Evolutionary conservation across 2,329 filamentous ascomycete genomes (phyloP).

Genomic region (Monilinia laxa): DNA sequence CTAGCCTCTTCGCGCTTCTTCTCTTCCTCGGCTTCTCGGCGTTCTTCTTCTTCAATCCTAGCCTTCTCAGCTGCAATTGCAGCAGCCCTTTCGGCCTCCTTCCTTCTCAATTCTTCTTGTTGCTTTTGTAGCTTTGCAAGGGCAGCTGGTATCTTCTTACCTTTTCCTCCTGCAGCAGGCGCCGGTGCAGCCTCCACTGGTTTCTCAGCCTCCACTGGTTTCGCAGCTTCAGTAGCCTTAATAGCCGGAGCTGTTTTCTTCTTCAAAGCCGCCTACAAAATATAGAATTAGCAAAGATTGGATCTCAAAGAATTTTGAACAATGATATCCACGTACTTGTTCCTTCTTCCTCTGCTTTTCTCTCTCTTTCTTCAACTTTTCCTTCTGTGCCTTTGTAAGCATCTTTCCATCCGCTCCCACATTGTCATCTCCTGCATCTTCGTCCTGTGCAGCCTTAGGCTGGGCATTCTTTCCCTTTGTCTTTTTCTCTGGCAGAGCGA

Average conservation of each 20-base stretch:
- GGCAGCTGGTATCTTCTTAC: conserved; percentile 82
- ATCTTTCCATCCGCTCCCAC: conserved; percentile 63
- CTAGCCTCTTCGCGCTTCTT: conserved; percentile 71
- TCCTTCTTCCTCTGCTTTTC: conserved; percentile 99
- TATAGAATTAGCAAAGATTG: conserved; percentile 19
- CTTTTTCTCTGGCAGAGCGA: conserved; percentile 73
- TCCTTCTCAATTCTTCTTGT: conserved; percentile 71
- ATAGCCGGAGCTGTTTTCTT: conserved; percentile 66
- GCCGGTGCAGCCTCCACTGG: conserved; percentile 45
- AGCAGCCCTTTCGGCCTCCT: conserved; percentile 62
- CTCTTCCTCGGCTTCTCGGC: conserved; percentile 62
- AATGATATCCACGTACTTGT: conserved; percentile 59
- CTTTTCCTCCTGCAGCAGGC: conserved; percentile 62
- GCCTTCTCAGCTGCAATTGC: conserved; percentile 62
- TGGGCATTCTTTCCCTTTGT: conserved; percentile 62
- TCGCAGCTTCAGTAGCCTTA: conserved; percentile 57
- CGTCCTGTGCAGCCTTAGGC: conserved; percentile 45
- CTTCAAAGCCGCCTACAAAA: conserved; percentile 64
- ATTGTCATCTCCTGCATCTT: conserved; percentile 49
- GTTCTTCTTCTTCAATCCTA: conserved; percentile 64
- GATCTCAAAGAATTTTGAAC: conserved; percentile 1
- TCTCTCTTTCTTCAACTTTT: conserved; percentile 95
- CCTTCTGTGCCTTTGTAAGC: conserved; percentile 97
- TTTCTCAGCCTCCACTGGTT: conserved; percentile 52
- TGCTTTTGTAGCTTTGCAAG: conserved; percentile 75